Percentiles rank a stretch among this genome's conserved stretches.
These are phyloP conservation scores for Austroboletus eburneus DNA, from an alignment of 768 basidiomycete genomes.

Conservation along the genomic window DNA sequence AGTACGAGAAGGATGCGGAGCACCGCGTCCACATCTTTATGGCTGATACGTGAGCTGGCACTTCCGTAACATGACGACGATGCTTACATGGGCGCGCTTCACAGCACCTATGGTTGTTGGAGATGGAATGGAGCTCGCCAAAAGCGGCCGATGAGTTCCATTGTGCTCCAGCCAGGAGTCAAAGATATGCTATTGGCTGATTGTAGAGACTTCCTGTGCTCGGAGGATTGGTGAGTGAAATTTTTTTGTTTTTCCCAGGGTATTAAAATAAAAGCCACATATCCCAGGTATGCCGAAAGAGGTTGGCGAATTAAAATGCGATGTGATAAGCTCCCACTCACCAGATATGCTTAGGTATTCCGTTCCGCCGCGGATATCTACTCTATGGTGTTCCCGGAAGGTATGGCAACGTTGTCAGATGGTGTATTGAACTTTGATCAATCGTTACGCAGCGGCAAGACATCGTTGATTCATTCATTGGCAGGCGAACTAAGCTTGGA, in stretches of 20 bases:
- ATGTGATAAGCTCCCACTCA: conserved; percentile 18
- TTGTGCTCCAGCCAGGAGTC: conserved; percentile 83
- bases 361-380: conserved; percentile 83
- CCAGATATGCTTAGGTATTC: conserved; percentile 55
- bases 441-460: conserved; percentile 60
- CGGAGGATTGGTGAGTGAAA: conserved; percentile 76
- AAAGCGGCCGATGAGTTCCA: conserved; percentile 90
- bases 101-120: conserved; percentile 72
- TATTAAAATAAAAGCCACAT: conserved; percentile 17
- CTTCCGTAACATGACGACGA: conserved; percentile 5
- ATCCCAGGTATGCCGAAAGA: conserved; percentile 80
- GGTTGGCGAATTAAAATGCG: conserved; percentile 46
- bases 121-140: conserved; percentile 86
- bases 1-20: conserved; percentile 88
- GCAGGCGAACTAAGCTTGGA: conserved; percentile 84
- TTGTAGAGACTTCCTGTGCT: conserved; percentile 79
- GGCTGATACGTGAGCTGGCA: conserved; percentile 72
- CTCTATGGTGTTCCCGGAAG: conserved; percentile 85
- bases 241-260: conserved; percentile 14
- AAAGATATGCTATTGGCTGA: conserved; percentile 89
- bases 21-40: conserved; percentile 88
- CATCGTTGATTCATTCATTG: conserved; percentile 79
- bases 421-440: conserved; percentile 10
- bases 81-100: conserved; percentile 4
- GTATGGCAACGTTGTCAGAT: conserved; percentile 32